phyloP scores from a whole-genome alignment of 179 eudicot genomes.

The Beta corolliflora region DNA sequence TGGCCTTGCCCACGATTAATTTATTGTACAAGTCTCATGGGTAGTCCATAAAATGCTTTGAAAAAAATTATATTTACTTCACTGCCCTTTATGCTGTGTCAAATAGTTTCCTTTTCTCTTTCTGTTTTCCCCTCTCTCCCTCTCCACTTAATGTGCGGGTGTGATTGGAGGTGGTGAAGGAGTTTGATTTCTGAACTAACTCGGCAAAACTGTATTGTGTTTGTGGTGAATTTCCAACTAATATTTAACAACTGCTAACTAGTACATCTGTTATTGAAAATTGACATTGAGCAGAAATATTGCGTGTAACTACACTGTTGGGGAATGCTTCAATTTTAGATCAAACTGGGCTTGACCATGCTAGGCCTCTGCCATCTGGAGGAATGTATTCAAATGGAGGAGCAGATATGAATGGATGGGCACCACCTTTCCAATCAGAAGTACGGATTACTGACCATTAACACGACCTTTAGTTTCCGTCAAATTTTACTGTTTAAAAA shows the following conservation, averaged over 20 bases:
- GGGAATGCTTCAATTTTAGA: slow-evolving; percentile 99
- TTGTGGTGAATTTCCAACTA: slow-evolving; percentile 71
- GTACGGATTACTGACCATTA: slow-evolving; percentile 99
- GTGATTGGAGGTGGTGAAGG: slow-evolving; percentile 8
- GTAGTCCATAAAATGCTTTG: slow-evolving; percentile 1
- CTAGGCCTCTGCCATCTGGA: slow-evolving; percentile 97
- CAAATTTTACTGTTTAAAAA: slow-evolving; percentile 64
- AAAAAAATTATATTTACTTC: background rate
- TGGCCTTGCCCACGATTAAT: background rate
- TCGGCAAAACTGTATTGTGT: slow-evolving; percentile 29
- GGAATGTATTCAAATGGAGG: slow-evolving; percentile 91
- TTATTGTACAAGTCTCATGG: background rate
- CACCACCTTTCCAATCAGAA: slow-evolving; percentile 96
- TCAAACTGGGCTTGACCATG: slow-evolving; percentile 98
- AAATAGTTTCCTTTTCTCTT: slow-evolving; percentile 7
- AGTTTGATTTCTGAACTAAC: slow-evolving; percentile 31
- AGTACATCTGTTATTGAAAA: slow-evolving; percentile 95
- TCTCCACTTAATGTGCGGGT: background rate
- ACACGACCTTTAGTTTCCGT: slow-evolving; percentile 74
- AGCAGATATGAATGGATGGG: slow-evolving; percentile 96
- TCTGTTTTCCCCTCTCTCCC: background rate
- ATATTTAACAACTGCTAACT: slow-evolving; percentile 79
- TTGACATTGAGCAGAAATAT: slow-evolving; percentile 98
- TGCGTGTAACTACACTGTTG: slow-evolving; percentile 99
- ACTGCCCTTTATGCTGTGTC: background rate